Conservation (phyloP, 2,329 filamentous ascomycete species). For the Parastagonospora avenae region DNA sequence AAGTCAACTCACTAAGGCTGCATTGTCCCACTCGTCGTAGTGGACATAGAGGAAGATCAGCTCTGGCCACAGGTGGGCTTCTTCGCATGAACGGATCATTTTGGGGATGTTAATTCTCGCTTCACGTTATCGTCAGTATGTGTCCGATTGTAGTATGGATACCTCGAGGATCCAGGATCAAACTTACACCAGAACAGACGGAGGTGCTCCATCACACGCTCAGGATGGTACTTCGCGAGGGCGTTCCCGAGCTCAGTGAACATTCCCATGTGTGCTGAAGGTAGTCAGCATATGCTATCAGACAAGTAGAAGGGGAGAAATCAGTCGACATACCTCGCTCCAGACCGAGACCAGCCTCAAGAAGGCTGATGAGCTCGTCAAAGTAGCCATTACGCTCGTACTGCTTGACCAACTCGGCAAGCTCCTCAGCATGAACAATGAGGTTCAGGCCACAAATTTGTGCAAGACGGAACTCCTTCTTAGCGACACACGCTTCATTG, state of each 20-base stretch:
- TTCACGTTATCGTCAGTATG: no score
- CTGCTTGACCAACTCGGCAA: slow-evolving; percentile 90
- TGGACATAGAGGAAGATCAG: slow-evolving; percentile 97
- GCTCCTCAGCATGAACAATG: slow-evolving; percentile 95
- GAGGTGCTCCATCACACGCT: slow-evolving; percentile 96
- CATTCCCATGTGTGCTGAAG: slow-evolving; percentile 79
- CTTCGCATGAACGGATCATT: slow-evolving; percentile 91
- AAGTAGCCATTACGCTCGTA: slow-evolving; percentile 98
- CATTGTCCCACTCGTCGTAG: slow-evolving; percentile 98
- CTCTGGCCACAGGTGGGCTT: slow-evolving; percentile 95
- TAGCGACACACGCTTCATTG: slow-evolving; percentile 91
- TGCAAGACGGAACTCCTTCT: slow-evolving; percentile 98
- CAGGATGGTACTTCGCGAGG: slow-evolving; percentile 91
- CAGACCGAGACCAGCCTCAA: slow-evolving; percentile 92
- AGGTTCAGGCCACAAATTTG: slow-evolving; percentile 99
- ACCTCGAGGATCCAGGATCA: no score
- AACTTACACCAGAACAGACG: slow-evolving; percentile 89
- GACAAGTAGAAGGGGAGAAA: neutral
- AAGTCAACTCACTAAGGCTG: slow-evolving; percentile 63
- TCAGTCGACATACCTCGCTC: slow-evolving; percentile 60
- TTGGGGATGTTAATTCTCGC: slow-evolving; percentile 90
- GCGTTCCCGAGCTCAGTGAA: slow-evolving; percentile 94
- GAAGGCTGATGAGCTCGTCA: slow-evolving; percentile 91
- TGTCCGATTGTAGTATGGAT: no score
- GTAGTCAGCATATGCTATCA: slow-evolving; percentile 2